Evolutionary conservation across 305 asterid genomes (phyloP).

Genomic region (Fraxinus nigra): DNA sequence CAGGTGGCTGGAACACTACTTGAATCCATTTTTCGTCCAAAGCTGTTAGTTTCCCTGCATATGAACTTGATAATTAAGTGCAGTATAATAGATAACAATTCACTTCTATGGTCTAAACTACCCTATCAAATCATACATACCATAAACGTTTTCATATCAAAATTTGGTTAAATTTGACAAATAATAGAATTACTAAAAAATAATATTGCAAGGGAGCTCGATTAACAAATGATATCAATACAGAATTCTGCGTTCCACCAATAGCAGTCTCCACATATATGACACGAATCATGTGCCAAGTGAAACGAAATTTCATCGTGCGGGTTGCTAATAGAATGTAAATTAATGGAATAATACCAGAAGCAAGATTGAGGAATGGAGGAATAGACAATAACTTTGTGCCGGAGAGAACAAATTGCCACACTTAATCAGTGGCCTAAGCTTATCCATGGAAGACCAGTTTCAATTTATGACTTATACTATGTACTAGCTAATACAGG

Average conservation of each 20-base stretch:
- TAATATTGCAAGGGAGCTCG: neutral
- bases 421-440: neutral
- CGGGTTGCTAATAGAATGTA: neutral
- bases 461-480: neutral
- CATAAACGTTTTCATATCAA: neutral
- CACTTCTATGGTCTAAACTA: neutral
- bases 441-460: neutral
- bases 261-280: neutral
- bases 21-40: slow-evolving; percentile 86
- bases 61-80: neutral
- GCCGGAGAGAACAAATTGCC: neutral
- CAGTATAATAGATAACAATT: neutral
- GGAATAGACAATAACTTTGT: neutral
- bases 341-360: neutral
- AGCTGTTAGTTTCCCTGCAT: slow-evolving; percentile 65
- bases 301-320: neutral
- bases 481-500: neutral
- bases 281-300: neutral
- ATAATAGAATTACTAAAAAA: neutral
- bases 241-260: neutral
- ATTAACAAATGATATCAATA: neutral
- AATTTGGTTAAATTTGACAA: neutral
- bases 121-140: neutral
- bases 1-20: slow-evolving; percentile 78
- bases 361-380: neutral